Base-by-base conservation (phyloP, 2,329 filamentous ascomycete genomes). In the Claviceps sp. region DNA sequence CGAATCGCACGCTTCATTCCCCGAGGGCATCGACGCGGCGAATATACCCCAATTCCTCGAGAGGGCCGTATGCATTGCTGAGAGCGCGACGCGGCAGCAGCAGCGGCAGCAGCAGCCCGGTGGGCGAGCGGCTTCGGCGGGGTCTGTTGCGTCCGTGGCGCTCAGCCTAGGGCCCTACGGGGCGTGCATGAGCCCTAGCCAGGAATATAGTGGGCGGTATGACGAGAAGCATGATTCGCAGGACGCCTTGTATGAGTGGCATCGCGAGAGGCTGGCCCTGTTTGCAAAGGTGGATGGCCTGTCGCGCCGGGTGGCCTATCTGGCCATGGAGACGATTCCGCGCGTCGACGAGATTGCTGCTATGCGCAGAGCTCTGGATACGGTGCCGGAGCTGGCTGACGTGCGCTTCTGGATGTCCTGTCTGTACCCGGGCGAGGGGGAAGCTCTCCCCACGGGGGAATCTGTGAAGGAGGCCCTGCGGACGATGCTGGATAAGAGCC, bases 261-360 rank as follows among this genome's bases (percentile, higher is more conserved):
- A 86, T 64, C 52, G 65, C 13, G 68, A 76, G 44, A 70, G 82
- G 1, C 55, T 85, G 53, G 54, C 57, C 1, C 60, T 81, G 8
- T 84, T 84, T 55, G 58, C 64, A 1, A 59, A 64, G 3, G 65
- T 75, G 7, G 62, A 59, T 4, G 58, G 62, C 2, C 53, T 73
- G n/a, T 56, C 62, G 24, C 59, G 61, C n/a, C 65, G 73, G 3
- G 62, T 83, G 24, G 63, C 70, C 53, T 77, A 76, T 57, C 63
- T 85, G 43, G 80, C 82, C 0, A 77, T 85, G 51, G 83, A 86
- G 70, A 86, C 83, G 1, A 61, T 86, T 16, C 81, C 80, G 3
- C 68, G 79, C n/a, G 59, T 76, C 1, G 77, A 82, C 56, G 83
- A 86, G 66, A 72, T 85, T 37, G 59, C 67, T 4, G 81, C 79